Evolutionary conservation across 164 flowering plant species (phyloP).

Genomic region (Nymphaea colorata): DNA sequence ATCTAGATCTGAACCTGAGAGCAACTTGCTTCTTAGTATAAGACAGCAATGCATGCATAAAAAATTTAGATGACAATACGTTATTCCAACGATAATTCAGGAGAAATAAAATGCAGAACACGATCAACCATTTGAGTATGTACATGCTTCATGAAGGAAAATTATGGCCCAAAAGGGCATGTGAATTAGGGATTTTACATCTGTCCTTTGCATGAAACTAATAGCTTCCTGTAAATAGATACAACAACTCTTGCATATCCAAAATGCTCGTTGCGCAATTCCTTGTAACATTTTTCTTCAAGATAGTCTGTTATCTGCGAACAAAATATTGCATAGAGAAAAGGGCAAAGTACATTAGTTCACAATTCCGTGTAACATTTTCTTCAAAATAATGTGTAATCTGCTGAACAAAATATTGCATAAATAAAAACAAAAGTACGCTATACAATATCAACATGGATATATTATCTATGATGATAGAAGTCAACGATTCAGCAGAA

Average conservation of each 20-base stretch:
- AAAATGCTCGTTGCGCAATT: slow-evolving; percentile 55
- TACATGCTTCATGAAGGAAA: too few species aligned
- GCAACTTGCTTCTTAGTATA: background rate
- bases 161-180: too few species aligned
- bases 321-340: background rate
- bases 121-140: background rate
- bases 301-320: slow-evolving; percentile 57
- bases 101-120: background rate
- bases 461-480: background rate
- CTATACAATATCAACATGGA: background rate
- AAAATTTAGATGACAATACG: background rate
- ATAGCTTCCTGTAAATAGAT: slow-evolving; percentile 54
- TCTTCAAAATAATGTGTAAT: too few species aligned
- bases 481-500: background rate
- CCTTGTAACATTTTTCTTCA: slow-evolving; percentile 83
- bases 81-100: background rate
- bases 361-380: background rate
- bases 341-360: background rate
- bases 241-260: slow-evolving; percentile 65
- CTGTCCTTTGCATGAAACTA: slow-evolving; percentile 73
- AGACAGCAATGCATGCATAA: background rate
- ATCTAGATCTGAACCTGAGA: background rate
- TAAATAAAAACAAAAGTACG: too few species aligned
- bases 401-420: too few species aligned
- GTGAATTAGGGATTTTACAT: slow-evolving; percentile 50